Conservation (phyloP, 371 early-diverging fungal species). For the Mucor indicus region DNA sequence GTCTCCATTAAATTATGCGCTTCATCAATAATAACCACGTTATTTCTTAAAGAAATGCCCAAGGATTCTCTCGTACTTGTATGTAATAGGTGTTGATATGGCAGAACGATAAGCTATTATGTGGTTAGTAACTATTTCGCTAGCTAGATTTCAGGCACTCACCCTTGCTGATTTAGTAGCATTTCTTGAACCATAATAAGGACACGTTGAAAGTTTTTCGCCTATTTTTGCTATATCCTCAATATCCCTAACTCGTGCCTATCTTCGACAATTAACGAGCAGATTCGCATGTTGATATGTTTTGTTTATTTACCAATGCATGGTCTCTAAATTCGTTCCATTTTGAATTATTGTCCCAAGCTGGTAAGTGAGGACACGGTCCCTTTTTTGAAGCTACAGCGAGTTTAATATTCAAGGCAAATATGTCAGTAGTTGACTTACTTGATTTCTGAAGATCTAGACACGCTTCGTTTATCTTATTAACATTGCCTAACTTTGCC, state of each 20-base stretch:
- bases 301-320: constrained; percentile 31
- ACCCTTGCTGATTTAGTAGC: constrained; percentile 61
- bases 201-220: constrained; percentile 62
- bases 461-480: constrained; percentile 76
- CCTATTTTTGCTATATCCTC: constrained; percentile 82
- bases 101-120: constrained; percentile 70
- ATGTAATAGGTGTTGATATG: constrained; percentile 84
- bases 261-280: neutral
- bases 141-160: constrained; percentile 1
- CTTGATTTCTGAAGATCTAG: constrained; percentile 68
- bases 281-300: neutral
- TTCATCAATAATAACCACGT: constrained; percentile 86
- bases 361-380: constrained; percentile 56
- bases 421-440: constrained; percentile 7
- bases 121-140: neutral
- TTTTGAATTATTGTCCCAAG: constrained; percentile 30
- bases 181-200: constrained; percentile 88
- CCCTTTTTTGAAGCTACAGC: constrained; percentile 26
- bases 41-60: constrained; percentile 69
- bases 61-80: constrained; percentile 72
- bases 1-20: constrained; percentile 88
- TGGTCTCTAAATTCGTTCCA: constrained; percentile 62
- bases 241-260: constrained; percentile 72
- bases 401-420: neutral
- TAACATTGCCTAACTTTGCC: constrained; percentile 41